These are phyloP conservation scores for Prunus mume DNA, from an alignment of 306 rosid genomes.

Conservation along the genomic window DNA sequence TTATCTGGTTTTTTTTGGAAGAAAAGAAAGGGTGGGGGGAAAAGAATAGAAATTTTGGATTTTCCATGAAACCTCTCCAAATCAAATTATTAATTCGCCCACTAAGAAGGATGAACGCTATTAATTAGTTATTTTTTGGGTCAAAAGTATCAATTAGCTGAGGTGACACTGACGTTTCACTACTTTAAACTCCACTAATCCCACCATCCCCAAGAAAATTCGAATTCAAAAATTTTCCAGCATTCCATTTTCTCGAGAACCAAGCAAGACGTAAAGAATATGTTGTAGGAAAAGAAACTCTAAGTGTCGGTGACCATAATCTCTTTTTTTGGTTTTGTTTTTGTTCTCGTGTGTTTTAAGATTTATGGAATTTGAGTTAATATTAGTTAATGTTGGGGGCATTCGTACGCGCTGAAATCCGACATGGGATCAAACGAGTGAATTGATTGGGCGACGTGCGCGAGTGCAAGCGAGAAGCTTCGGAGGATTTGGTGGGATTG, in stretches of 20 bases:
- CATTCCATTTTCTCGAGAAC: conserved; percentile 4
- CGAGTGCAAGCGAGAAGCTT: not conserved
- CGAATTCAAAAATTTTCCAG: not conserved
- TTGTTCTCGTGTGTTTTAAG: not conserved
- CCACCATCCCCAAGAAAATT: not conserved
- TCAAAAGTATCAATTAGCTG: not conserved
- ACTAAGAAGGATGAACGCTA: not conserved
- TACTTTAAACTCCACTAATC: not conserved
- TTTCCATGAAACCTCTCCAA: not conserved
- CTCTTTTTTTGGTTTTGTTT: too few species aligned
- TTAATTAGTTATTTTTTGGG: too few species aligned
- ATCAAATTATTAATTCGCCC: not conserved
- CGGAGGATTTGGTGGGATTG: not conserved
- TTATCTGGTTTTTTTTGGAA: conserved; percentile 12
- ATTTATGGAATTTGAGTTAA: not conserved
- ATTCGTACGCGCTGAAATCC: not conserved
- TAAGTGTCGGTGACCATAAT: too few species aligned
- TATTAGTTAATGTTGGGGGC: not conserved
- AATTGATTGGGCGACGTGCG: not conserved
- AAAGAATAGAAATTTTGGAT: not conserved
- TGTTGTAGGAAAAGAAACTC: too few species aligned
- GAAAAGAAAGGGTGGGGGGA: conserved; percentile 10
- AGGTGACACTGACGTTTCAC: conserved; percentile 5
- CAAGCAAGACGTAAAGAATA: not conserved
- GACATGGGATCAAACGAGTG: not conserved